Evolutionary conservation across 2,329 filamentous ascomycete species (phyloP).

Genomic region (Sphaerulina populicola): DNA sequence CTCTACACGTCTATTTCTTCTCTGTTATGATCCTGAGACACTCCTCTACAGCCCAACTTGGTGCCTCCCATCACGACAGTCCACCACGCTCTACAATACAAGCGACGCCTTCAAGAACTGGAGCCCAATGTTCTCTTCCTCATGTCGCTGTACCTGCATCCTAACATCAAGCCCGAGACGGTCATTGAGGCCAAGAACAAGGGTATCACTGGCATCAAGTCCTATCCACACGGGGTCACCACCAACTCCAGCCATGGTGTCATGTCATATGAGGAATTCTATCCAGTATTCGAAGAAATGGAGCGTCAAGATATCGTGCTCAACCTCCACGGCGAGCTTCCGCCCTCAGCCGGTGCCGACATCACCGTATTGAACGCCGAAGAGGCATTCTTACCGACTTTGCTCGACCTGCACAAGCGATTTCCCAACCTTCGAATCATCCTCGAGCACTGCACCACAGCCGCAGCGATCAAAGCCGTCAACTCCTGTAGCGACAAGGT

Average conservation of each 20-base stretch:
- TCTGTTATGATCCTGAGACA: not conserved
- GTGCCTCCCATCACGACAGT: slow-evolving; percentile 46
- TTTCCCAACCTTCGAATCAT: slow-evolving; percentile 63
- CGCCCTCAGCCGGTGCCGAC: slow-evolving; percentile 40
- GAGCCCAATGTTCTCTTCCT: slow-evolving; percentile 45
- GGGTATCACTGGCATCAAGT: slow-evolving; percentile 65
- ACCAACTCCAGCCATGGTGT: slow-evolving; percentile 60
- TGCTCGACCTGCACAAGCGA: slow-evolving; percentile 60
- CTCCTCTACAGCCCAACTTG: slow-evolving; percentile 39
- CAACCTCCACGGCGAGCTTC: slow-evolving; percentile 90
- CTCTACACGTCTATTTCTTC: not conserved
- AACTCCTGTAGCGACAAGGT: slow-evolving; percentile 68
- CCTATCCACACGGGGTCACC: slow-evolving; percentile 53
- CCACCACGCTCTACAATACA: slow-evolving; percentile 41
- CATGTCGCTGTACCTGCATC: slow-evolving; percentile 46
- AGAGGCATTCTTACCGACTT: slow-evolving; percentile 69
- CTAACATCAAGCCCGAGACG: slow-evolving; percentile 41
- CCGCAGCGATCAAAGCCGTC: slow-evolving; percentile 70
- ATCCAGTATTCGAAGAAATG: slow-evolving; percentile 82
- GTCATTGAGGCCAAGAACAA: slow-evolving; percentile 65
- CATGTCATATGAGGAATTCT: slow-evolving; percentile 60
- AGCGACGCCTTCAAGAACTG: slow-evolving; percentile 37
- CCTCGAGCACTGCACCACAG: slow-evolving; percentile 82
- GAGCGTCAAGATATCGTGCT: slow-evolving; percentile 72
- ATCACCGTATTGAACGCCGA: slow-evolving; percentile 56